Base-by-base conservation (phyloP, 164 flowering plant species). In the Macadamia integrifolia region DNA sequence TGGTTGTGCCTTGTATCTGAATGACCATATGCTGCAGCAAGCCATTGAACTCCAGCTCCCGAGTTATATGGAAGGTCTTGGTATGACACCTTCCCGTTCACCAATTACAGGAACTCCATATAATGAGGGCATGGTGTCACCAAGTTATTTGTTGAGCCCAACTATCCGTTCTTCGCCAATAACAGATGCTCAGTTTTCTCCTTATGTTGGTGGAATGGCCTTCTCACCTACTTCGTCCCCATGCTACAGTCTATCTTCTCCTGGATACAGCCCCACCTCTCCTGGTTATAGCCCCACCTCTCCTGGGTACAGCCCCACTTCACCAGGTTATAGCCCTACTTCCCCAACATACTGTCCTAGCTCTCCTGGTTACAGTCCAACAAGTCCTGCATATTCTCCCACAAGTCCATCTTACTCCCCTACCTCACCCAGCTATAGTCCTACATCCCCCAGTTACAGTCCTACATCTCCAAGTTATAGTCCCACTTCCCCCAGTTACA, bases 231-330 rank as follows among this genome's bases (percentile, higher is more conserved):
- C 93, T 52, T 87, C 90, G 35, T 90, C 97, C 3, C 97, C 97
- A 12, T 90, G 93, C 1, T 92, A 90, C 73, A 92, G 95, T 71
- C 97, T 97, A 12, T 85, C 95, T 52, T 92, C 99, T n/a, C 97
- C 97, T 4, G 98, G 91, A 0, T 94, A 88, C 52, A 90, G 96
- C 52, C 97, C 99, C 0, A 84, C 95, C 0, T 92, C 98, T 2
- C 99, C 99, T 18, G 98, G 92, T 2, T 93, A 93, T 43, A 93
- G 97, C 66, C 98, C 98, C 0, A 88, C 95, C 0, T 91, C 96
- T 0, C 97, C 97, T 14, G 88, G 90, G 0, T 93, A 93, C 63
- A 93, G 98, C 62, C 98, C 97, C 0, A 87, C 89, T 1, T 92
- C 96, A 28, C 98, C 98, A 60, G 88, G 86, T 3, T 92, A 90